Evolutionary conservation across 371 early-diverging fungal genomes (phyloP).

Genomic region (Mortierella sp.): DNA sequence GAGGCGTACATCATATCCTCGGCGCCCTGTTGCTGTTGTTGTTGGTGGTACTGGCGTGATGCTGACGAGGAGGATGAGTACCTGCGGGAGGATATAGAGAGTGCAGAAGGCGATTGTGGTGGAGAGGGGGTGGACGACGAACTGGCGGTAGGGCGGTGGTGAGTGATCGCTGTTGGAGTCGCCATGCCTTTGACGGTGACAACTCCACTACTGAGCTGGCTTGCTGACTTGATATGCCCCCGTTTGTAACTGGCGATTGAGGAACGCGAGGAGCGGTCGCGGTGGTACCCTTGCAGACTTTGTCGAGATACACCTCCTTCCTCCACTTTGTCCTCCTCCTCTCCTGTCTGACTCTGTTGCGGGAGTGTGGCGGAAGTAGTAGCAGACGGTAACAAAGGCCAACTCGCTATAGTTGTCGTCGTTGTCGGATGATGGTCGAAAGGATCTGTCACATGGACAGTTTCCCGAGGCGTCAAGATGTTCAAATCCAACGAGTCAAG

Average conservation of each 20-base stretch:
- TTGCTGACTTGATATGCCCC: constrained; percentile 18
- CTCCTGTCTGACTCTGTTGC: background rate
- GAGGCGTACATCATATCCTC: constrained; percentile 39
- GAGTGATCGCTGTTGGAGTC: background rate
- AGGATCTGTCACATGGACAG: background rate
- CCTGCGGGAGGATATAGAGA: background rate
- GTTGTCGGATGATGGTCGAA: background rate
- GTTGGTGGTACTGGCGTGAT: background rate
- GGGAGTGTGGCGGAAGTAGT: background rate
- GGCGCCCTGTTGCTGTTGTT: constrained; percentile 8
- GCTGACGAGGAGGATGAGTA: background rate
- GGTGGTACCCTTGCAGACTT: background rate
- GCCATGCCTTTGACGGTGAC: constrained; percentile 12
- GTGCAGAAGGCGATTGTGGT: constrained; percentile 6
- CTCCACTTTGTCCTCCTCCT: background rate
- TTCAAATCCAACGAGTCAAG: constrained; percentile 30
- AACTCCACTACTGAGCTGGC: constrained; percentile 29
- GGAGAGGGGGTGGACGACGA: background rate
- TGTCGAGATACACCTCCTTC: background rate
- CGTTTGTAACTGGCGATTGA: background rate
- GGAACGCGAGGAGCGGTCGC: background rate
- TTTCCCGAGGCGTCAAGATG: constrained; percentile 25
- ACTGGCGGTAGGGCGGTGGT: background rate
- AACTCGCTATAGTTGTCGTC: background rate
- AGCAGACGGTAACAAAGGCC: background rate